Conservation (phyloP, 2,329 filamentous ascomycete species). For the Truncatella angustata region DNA sequence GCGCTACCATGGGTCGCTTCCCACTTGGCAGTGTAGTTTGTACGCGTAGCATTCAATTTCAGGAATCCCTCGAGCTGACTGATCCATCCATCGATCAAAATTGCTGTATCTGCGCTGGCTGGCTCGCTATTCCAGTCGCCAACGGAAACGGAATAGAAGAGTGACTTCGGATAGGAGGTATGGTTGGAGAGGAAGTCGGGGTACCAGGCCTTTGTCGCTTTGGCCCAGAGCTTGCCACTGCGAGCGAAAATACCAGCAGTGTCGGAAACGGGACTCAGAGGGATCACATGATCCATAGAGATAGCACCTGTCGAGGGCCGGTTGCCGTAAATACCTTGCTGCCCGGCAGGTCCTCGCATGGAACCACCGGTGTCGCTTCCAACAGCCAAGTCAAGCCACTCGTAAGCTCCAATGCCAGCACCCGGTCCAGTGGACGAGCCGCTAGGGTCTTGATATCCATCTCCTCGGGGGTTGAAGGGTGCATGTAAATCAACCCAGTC, state of each 20-base stretch:
- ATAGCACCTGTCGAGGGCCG: conserved; percentile 26
- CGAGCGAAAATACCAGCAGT: conserved; percentile 26
- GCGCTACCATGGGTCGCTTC: no score
- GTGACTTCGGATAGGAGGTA: no score
- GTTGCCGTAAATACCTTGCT: conserved; percentile 26
- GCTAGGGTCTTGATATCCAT: conserved; percentile 21
- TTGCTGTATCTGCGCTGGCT: conserved; percentile 27
- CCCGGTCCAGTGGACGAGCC: conserved; percentile 31
- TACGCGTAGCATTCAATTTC: no score
- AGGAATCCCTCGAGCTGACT: no score
- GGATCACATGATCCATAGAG: conserved; percentile 20
- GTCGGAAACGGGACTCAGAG: conserved; percentile 23
- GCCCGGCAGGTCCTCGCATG: conserved; percentile 19
- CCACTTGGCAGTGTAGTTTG: no score
- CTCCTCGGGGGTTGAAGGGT: conserved; percentile 20
- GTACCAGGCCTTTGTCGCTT: conserved; percentile 38
- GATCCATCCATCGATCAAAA: no score
- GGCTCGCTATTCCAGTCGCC: conserved; percentile 31
- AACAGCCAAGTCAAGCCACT: conserved; percentile 38
- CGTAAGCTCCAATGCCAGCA: conserved; percentile 32
- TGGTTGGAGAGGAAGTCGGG: conserved; percentile 32
- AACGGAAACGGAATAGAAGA: no score
- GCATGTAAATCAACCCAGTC: conserved; percentile 22
- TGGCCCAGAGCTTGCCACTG: conserved; percentile 25
- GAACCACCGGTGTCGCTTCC: conserved; percentile 30